Base-by-base conservation (phyloP, 441 rosid genomes). In the Adansonia rubrostipa region DNA sequence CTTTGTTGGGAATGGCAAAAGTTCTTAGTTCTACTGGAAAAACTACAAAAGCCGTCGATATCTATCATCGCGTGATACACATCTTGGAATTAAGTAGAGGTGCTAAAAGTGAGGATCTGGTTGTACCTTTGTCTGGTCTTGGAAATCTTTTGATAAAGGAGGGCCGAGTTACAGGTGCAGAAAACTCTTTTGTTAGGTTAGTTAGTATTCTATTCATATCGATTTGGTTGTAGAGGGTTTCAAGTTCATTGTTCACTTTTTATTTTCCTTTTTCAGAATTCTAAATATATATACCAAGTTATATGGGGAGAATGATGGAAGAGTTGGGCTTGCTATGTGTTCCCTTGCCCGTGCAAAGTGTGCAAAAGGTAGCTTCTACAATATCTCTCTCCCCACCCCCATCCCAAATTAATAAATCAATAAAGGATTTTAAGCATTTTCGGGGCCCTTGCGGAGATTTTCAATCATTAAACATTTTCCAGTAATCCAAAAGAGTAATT, bases 1-100 rank as follows among this genome's bases (percentile, higher is more conserved):
- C 98, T 33, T 84, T 93, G 68, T 84, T 93, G 88, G 97, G 94
- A 69, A 79, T 91, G 83, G 98, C 98, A 58, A 92, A 95, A 90
- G 88, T 86, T 85, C 84, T 90, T 64, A 85, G 85, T 81, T 92
- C 85, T 24, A 71, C 84, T 69, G 91, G 96, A 81, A 89, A 87
- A 85, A 83, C 86, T 40, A 78, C 78, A 40, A 87, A 88, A 85
- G 97, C 97, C 0, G 80, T 85, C 9, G 86, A 85, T 57, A 73
- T 77, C 62, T 93, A 95, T 77, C 81, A 87, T 72, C 89, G 81
- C 75, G 88, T 79, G 2, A 85, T 93, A 75, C 57, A 63, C 73
- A 88, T 93, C 81, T 84, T 92, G 83, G 96, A 95, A 84, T 79
- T 74, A 15, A 84, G 76, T 71, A 89, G 90, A 87, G 97, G 95